Percentiles rank a stretch among this genome's conserved stretches.
Evolutionary conservation across 371 early-diverging fungal species (phyloP).

Genomic region (Polyrhizophydium stewartii): DNA sequence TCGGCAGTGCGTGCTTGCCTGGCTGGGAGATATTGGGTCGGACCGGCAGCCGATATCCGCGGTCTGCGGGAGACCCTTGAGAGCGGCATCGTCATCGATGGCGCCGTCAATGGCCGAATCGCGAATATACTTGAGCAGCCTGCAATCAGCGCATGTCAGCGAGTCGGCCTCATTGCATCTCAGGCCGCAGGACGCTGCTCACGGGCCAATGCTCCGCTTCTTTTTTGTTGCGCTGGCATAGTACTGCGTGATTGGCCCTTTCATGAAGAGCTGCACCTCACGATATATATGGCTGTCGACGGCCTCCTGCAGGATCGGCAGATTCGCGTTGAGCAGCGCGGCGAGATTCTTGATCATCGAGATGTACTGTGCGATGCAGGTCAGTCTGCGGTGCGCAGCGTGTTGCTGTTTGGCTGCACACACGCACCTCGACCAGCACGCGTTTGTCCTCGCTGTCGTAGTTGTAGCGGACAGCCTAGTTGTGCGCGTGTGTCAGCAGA

Average conservation of each 20-base stretch:
- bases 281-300: slow-evolving; percentile 21
- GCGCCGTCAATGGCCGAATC: slow-evolving; percentile 7
- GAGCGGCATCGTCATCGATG: slow-evolving; percentile 4
- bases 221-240: slow-evolving; percentile 30
- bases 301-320: slow-evolving; percentile 8
- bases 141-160: not conserved
- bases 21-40: not conserved
- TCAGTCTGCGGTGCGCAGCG: not conserved
- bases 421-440: slow-evolving; percentile 35
- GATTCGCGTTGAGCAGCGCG: slow-evolving; percentile 5
- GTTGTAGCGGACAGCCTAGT: slow-evolving; percentile 42
- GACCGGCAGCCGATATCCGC: not conserved
- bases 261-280: slow-evolving; percentile 30
- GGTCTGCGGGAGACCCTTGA: not conserved
- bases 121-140: slow-evolving; percentile 14
- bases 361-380: slow-evolving; percentile 17
- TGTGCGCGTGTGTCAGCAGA: no score
- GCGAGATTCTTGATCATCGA: slow-evolving; percentile 37
- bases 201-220: slow-evolving; percentile 30
- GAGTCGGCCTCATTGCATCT: not conserved
- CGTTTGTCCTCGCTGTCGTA: slow-evolving; percentile 32
- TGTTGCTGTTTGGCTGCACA: no score
- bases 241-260: slow-evolving; percentile 18
- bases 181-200: not conserved
- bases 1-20: not conserved